These are phyloP conservation scores for Solanum hybrid DNA, from an alignment of 305 asterid species.

Conservation along the genomic window DNA sequence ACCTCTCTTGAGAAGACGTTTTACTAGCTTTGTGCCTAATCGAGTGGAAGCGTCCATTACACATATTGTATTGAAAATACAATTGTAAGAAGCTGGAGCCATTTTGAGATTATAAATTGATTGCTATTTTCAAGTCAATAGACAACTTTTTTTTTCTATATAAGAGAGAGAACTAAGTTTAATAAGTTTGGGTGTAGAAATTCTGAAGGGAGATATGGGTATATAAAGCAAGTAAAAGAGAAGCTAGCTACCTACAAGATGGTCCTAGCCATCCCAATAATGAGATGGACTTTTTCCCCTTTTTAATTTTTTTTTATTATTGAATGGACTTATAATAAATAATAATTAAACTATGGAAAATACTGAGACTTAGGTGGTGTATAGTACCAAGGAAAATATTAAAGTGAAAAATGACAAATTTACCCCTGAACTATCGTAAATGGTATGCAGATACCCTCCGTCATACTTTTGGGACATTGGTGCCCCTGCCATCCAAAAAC, in stretches of 20 bases:
- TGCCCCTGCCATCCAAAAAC: rapidly evolving
- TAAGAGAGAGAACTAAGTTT: neutral
- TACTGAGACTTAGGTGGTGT: neutral
- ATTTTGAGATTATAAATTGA: neutral
- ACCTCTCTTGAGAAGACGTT: constrained; percentile 54
- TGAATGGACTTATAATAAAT: neutral
- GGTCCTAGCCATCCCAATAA: neutral
- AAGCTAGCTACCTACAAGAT: neutral
- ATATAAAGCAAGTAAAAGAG: neutral
- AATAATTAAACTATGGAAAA: neutral
- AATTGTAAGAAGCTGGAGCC: constrained; percentile 8
- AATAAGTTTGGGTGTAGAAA: neutral
- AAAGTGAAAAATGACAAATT: neutral
- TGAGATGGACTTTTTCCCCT: neutral
- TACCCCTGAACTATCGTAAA: too few relatives aligned
- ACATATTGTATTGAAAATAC: constrained; percentile 35
- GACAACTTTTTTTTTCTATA: neutral
- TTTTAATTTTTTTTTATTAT: neutral
- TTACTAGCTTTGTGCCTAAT: constrained; percentile 58
- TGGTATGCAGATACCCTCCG: neutral
- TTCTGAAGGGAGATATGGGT: neutral
- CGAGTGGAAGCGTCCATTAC: constrained; percentile 82
- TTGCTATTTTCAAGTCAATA: neutral
- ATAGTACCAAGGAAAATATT: neutral
- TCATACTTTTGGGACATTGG: neutral